Evolutionary conservation across 768 basidiomycete genomes (phyloP), one percentile per base, ranked within the genome.

Genomic region (Mycena belliarum): DNA sequence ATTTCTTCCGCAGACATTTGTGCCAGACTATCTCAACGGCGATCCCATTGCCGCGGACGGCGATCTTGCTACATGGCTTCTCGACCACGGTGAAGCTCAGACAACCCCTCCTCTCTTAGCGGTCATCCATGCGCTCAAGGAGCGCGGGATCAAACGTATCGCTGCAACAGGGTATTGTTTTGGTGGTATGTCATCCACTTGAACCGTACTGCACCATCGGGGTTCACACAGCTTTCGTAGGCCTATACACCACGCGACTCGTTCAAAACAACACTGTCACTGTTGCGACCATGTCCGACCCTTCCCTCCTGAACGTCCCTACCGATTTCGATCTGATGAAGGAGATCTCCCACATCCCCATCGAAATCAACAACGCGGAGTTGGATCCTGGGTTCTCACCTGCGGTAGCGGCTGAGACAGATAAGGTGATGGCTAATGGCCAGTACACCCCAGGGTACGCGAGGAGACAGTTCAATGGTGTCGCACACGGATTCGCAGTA

Each of bases 111-210:
- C 61, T 0, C 60, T 77, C 38, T 69, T 76, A 57, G 68, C 66
- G 16, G 67, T 74, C 33, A 66, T 75, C 28, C 63, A 52, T 7
- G 69, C 64, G 1, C 70, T 80, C 49, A 73, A 73, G 53, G 67
- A 60, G 10, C 43, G 73, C 26, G 78, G 77, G 6, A 66, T 77
- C 29, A 32, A 32, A 32, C 29, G 12, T 6, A 32, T 32, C 12
- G 74, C 66, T 0, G 67, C 73, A 5, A 70, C 73, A 1, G 73
- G 75, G 3, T 76, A 73, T 65, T 77, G 75, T 53, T 71, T 74
- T 43, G 70, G 72, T 32, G 29, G 29, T 32, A n/a, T n/a, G n/a
- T n/a, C n/a, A n/a, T n/a, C n/a, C n/a, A n/a, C n/a, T n/a, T n/a
- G n/a, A 32, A 32, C 7, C 29, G 29, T 32, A 12, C 29, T 12